Base-by-base conservation (phyloP, 805 yeast species). In the Starmerella gropengiesseri region DNA sequence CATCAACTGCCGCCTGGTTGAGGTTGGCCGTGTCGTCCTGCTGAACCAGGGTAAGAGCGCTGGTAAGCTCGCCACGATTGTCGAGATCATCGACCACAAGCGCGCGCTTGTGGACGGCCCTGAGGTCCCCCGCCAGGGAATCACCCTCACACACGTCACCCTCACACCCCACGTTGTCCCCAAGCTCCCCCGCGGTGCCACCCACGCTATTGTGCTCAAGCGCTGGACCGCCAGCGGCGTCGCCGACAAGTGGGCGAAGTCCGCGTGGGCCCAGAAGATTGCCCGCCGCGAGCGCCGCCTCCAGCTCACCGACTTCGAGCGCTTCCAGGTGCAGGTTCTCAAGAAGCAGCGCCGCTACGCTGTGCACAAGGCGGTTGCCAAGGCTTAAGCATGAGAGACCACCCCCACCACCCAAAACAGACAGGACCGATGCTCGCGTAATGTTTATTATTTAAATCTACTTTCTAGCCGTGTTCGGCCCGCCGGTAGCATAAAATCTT, bases 101-200 rank as follows among this genome's bases (percentile, higher is more conserved):
- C 83, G 95, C 75, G 97, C 78, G 64, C 81, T 91, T 67, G 70
- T 91, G 64, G 98, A 91, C 69, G 98, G 98, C 71, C 97, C 98
- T 71, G 68, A 78, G 63, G 82, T 91, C 62, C 75, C 81, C 66
- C 85, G 99, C 75, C 97, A 91, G 76, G 78, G 94, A 57, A 70
- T 82, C 65, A 64, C 81, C 59, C 79, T 91, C 68, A 83, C 78
- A 64, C 83, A 78, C 72, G 85, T 84, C 66, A 81, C 81, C 58
- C 78, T 91, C 69, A 91, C 98, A 61, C 94, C 94, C 68, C 72
- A 84, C 64, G 87, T 87, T 58, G 74, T 84, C 60, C 73, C 80
- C 57, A 70, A 69, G 59, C 73, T 91, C 64, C 86, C 96, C 75
- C 89, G 95, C 76, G 96, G 95, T 70, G 75, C 95, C 55, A 82